A percentile compares a stretch with the other conserved stretches of the same genome.
These are phyloP conservation scores for Lycium barbarum DNA, from an alignment of 257 asterid species.

Conservation along the genomic window DNA sequence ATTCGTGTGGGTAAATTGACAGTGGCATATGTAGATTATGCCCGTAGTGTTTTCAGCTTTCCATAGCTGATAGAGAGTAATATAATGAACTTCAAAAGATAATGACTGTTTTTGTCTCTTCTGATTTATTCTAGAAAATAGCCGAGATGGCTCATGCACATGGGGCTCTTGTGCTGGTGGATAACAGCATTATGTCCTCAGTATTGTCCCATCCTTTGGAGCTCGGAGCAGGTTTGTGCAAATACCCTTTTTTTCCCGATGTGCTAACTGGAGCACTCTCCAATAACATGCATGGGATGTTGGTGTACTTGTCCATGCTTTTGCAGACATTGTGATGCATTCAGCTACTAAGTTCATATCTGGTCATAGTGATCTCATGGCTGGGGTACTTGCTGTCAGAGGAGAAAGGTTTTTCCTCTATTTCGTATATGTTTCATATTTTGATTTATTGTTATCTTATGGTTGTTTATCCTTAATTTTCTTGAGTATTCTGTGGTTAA, in stretches of 20 bases:
- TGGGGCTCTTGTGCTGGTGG: conserved; percentile 89
- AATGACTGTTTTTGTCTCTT: conserved; percentile 26
- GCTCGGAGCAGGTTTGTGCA: conserved; percentile 80
- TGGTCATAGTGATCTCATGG: conserved; percentile 97
- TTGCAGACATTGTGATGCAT: conserved; percentile 94
- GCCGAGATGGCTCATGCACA: conserved; percentile 84
- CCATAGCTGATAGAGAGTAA: neutral
- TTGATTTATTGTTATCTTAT: conserved; percentile 5
- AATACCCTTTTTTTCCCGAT: neutral
- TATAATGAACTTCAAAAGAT: neutral
- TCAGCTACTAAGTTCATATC: conserved; percentile 92
- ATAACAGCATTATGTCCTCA: conserved; percentile 96
- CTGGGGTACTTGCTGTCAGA: conserved; percentile 81
- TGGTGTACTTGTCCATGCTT: conserved; percentile 31
- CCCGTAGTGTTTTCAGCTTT: neutral
- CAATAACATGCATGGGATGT: neutral
- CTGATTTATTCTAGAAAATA: conserved; percentile 59
- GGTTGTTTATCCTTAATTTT: neutral
- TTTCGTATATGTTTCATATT: neutral
- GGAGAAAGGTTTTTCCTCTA: conserved; percentile 72
- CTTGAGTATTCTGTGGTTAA: neutral
- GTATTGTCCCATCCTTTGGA: conserved; percentile 83
- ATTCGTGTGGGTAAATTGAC: conserved; percentile 62
- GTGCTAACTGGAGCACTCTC: neutral
- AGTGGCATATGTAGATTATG: conserved; percentile 5